These are phyloP conservation scores for Trichoderma harzianum DNA, from an alignment of 2,329 filamentous ascomycete species.

Conservation along the genomic window DNA sequence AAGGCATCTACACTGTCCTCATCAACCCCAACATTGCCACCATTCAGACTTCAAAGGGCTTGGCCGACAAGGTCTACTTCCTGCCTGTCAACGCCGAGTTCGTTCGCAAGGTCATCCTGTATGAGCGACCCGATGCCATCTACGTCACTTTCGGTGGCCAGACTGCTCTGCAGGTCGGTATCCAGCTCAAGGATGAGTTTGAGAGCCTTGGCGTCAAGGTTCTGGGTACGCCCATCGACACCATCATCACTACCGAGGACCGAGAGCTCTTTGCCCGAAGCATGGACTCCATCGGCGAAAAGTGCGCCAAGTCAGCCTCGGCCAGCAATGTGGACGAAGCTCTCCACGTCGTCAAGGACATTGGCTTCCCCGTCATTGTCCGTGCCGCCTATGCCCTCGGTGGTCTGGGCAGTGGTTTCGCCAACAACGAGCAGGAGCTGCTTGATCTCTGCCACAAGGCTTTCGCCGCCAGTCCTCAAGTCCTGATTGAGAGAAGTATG, in stretches of 20 bases:
- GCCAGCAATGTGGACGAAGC: conserved; percentile 87
- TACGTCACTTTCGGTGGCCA: conserved; percentile 98
- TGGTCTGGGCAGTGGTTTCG: conserved; percentile 92
- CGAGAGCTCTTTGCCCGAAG: conserved; percentile 94
- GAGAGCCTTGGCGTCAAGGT: conserved; percentile 89
- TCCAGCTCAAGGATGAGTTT: conserved; percentile 96
- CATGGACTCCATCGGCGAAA: conserved; percentile 98
- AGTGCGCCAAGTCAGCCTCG: conserved; percentile 95
- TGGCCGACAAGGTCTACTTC: conserved; percentile 99
- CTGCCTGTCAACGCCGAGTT: conserved; percentile 95
- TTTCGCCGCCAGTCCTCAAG: conserved; percentile 90
- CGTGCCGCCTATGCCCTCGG: conserved; percentile 94
- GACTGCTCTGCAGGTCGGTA: conserved; percentile 93
- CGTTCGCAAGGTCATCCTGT: conserved; percentile 93
- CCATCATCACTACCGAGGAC: conserved; percentile 97
- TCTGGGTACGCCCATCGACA: conserved; percentile 92
- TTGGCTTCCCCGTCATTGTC: conserved; percentile 95
- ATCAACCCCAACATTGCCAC: conserved; percentile 99
- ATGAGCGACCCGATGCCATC: conserved; percentile 92
- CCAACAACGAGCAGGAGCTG: conserved; percentile 79
- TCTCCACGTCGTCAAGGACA: conserved; percentile 79
- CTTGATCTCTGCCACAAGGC: conserved; percentile 89
- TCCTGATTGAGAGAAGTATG: conserved; percentile 97
- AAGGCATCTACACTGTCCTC: conserved; percentile 94
- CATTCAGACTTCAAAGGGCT: conserved; percentile 95